Percentiles rank a stretch among this genome's conserved stretches.
Evolutionary conservation across 768 basidiomycete genomes (phyloP).

Genomic region (Leccinum barrowsii): DNA sequence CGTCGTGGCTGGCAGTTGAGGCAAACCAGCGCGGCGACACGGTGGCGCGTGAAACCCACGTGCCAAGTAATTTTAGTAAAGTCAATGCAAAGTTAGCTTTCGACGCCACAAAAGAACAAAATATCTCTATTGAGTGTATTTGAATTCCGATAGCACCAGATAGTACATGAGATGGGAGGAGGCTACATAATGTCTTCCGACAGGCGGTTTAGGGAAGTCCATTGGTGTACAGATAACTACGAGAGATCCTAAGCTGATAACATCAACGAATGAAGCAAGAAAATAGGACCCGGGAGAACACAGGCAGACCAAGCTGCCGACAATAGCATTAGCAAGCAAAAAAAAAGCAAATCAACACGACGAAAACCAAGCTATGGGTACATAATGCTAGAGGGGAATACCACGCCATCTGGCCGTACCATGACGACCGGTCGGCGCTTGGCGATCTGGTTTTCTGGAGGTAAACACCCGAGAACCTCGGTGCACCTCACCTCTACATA

Average conservation of each 20-base stretch:
- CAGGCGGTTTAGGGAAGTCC: slow-evolving; percentile 23
- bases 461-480: slow-evolving; percentile 79
- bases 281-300: slow-evolving; percentile 21
- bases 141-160: slow-evolving; percentile 15
- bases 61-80: not conserved
- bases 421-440: slow-evolving; percentile 81
- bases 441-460: slow-evolving; percentile 60
- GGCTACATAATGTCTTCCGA: slow-evolving; percentile 32
- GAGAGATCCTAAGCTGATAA: slow-evolving; percentile 29
- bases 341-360: slow-evolving; percentile 12
- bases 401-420: slow-evolving; percentile 80
- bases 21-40: not conserved
- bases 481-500: slow-evolving; percentile 85
- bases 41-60: not conserved
- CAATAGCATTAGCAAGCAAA: slow-evolving; percentile 20
- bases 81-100: slow-evolving; percentile 10
- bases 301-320: slow-evolving; percentile 28
- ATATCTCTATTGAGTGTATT: slow-evolving; percentile 18
- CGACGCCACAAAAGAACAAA: slow-evolving; percentile 6
- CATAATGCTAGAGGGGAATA: slow-evolving; percentile 79
- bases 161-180: slow-evolving; percentile 25
- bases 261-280: slow-evolving; percentile 11
- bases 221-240: slow-evolving; percentile 32
- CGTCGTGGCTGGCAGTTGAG: not conserved
- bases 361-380: slow-evolving; percentile 56